Conservation (phyloP, 257 asterid species). For the Mitragyna speciosa region DNA sequence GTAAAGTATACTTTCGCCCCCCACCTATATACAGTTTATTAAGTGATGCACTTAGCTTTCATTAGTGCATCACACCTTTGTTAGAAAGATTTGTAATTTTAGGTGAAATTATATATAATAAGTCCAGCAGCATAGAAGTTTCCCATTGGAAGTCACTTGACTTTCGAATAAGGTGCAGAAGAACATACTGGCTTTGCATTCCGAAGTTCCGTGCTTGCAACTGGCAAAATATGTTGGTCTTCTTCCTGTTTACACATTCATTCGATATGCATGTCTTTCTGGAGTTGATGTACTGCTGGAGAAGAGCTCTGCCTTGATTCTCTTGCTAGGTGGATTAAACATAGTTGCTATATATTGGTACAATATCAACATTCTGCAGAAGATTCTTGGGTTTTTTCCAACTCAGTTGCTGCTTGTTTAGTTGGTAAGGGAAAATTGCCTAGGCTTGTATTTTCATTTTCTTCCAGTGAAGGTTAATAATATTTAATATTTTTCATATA, state of each 20-base stretch:
- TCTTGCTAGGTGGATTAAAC: slow-evolving; percentile 52
- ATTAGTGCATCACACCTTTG: neutral
- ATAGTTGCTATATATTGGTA: slow-evolving; percentile 56
- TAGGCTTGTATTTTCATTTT: slow-evolving; percentile 51
- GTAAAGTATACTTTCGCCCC: neutral
- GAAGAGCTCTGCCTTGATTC: slow-evolving; percentile 52
- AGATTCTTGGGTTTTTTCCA: slow-evolving; percentile 73
- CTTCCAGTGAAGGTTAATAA: slow-evolving; percentile 21
- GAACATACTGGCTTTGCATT: slow-evolving; percentile 15
- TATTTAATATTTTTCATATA: slow-evolving; percentile 10
- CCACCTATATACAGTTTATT: neutral
- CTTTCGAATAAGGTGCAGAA: slow-evolving; percentile 22
- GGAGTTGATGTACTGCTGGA: slow-evolving; percentile 49
- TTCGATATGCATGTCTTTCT: slow-evolving; percentile 26
- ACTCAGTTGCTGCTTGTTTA: slow-evolving; percentile 77
- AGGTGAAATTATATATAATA: slow-evolving; percentile 5
- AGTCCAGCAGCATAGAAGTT: slow-evolving; percentile 23
- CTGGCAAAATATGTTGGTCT: slow-evolving; percentile 32
- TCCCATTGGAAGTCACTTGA: slow-evolving; percentile 26
- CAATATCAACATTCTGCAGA: slow-evolving; percentile 75
- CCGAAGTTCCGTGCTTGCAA: slow-evolving; percentile 37
- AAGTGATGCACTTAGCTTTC: slow-evolving; percentile 2
- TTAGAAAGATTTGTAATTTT: slow-evolving; percentile 10
- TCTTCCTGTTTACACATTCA: slow-evolving; percentile 34
- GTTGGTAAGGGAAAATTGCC: slow-evolving; percentile 82